Base-by-base conservation (phyloP, 2,329 filamentous ascomycete species). In the Aspergillus carbonarius region DNA sequence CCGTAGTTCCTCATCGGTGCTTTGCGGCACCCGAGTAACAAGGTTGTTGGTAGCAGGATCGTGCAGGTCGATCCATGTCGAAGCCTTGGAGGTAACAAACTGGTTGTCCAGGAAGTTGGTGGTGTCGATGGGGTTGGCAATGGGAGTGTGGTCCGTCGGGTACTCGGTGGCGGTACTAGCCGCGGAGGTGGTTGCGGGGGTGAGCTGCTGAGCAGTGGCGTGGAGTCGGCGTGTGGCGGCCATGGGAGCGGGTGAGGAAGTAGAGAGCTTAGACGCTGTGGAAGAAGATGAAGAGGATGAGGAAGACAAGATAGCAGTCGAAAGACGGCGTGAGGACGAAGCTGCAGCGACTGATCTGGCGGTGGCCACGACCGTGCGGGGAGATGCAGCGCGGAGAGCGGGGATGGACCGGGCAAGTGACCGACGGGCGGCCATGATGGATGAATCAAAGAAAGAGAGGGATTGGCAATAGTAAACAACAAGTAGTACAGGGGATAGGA, bases 21-120 rank as follows among this genome's bases (percentile, higher is more conserved):
- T 84, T 72, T 88, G 85, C 15, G 85, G 85, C 10, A 88, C 85
- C 40, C 85, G 81, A 34, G 85, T 88, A 53, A 88, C 84, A 61
- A 88, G 77, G 66, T 87, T 86, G 78, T 88, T 88, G 62, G 85
- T 88, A 12, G 86, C 85, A 2, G 85, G 85, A 65, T 88, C 85
- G 67, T 86, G 76, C 55, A 88, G 76, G 58, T 88, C 84, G 67
- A 88, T 86, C 85, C 85, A 88, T 70, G 82, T 79, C 1, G 81
- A 77, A 8, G 85, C 80, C 63, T 83, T 77, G 6, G 85, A 88
- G 4, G 81, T 62, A 15, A 84, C 76, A 70, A 88, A 87, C 62
- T 85, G 72, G 72, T 88, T 88, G 74, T 88, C 82, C 52, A 88
- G 71, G 77, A 88, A 88, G 76, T 87, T 86, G 60, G 79, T 77